Evolutionary conservation across 805 yeast species (phyloP), one percentile per base, ranked within the genome.

Genomic region (Wickerhamomyces sydowiorum): DNA sequence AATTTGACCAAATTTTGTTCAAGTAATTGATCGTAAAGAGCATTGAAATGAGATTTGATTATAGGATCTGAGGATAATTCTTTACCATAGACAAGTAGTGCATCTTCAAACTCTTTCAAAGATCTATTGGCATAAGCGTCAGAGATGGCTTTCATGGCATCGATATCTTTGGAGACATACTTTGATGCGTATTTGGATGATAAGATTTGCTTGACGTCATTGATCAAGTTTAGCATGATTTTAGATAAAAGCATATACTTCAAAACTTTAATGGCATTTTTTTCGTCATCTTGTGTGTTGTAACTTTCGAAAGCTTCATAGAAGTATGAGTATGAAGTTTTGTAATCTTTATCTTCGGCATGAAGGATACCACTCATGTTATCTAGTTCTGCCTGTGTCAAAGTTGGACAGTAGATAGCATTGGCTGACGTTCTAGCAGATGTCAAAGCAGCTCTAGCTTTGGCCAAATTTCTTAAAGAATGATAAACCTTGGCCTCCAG

Each of bases 401-500:
- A 70, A n/a, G 97, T 86, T 9, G 98, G 96, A 56, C 96, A 86
- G 68, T 90, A 95, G 40, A 93, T 87, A 19, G 97, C 77, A 62
- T 93, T 95, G n/a, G 99, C 99, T 3, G 95, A 84, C 0, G 99
- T 93, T 64, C 98, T 78, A 2, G 99, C 96, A 37, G 95, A 82
- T 2, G 98, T 89, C 54, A 93, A 72, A 3, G 96, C 82, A 7
- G 98, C 97, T 55, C 86, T 79, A 5, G 96, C 78, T 66, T 91
- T 93, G 5, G 96, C 85, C 55, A 86, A 75, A 62, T 93, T 93
- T 61, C 96, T 78, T 54, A 93, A 72, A 22, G 95, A 89, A 62
- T 90, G 96, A 62, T 84, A 93, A 32, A 87, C 88, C 57, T 88
- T 83, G 18, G 93, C 75, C 62, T 93, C 98, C 49, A 93, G 75